Base-by-base conservation (phyloP, 2,329 filamentous ascomycete species). In the Hypoxylon sp. region DNA sequence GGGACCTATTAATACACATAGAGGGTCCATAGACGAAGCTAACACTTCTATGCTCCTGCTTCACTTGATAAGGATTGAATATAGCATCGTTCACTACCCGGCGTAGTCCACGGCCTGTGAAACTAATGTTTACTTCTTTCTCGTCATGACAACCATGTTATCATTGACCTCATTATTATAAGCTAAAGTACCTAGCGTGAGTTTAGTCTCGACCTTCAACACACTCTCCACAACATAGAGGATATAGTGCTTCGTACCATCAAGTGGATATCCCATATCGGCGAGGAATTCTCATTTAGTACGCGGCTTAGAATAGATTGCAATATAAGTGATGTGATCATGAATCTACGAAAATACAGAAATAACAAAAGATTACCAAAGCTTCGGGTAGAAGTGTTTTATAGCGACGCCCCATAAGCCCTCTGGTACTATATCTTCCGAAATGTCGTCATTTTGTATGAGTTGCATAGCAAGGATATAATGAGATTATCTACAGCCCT, bases 1-100 rank as follows among this genome's bases (percentile, higher is more conserved):
- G 50, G 41, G 23, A 48, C 48, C 49, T 64, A 64, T 64, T 59
- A 63, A 48, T 52, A 50, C 17, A 56, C n/a, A 43, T 45, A 34
- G 43, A 28, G 28, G 43, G 21, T 30, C 34, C 36, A 28, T 56
- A 32, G 43, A 46, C 28, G 38, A 49, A 49, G 9, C 19, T 2
- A 30, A 30, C 28, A 9, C 28, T 30, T 9, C 19, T 28, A 53
- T 11, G 19, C 46, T 34, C 55, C 57, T 64, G 46, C 65, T 57
- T 57, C n/a, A 60, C 48, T 57, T 28, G 56, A 55, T 36, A 60
- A 67, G 59, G 36, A 41, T 49, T 36, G 32, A 23, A 32, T 38
- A 36, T 10, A 43, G 38, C 38, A 25, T 38, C 41, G 21, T 43
- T n/a, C 30, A 43, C 51, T 55, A 21, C 19, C 14, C 10, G 7